These are phyloP conservation scores for Globisporangium abappressorium DNA, from an alignment of 352 stramenopile genomes.

Conservation along the genomic window DNA sequence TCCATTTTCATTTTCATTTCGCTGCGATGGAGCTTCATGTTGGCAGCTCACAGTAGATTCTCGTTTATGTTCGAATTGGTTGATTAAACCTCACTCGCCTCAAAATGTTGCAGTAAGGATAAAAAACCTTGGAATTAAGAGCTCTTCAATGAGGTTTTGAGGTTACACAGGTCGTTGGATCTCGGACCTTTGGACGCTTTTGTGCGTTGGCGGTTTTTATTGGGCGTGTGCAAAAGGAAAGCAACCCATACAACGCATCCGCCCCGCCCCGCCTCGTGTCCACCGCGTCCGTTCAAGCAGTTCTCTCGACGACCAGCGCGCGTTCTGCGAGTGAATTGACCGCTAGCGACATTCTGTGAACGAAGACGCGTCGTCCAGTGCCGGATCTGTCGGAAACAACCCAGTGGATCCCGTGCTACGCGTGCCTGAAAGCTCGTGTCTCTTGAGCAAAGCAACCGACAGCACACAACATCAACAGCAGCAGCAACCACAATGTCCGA, in stretches of 20 bases:
- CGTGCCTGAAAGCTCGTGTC: not conserved
- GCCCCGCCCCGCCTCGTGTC: not conserved
- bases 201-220: constrained; percentile 13
- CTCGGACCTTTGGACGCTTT: not conserved
- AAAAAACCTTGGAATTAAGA: not conserved
- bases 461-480: not conserved
- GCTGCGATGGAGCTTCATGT: too few relatives aligned
- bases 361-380: constrained; percentile 3
- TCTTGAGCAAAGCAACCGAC: not conserved
- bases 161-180: constrained; percentile 15
- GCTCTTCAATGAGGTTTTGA: constrained; percentile 18
- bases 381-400: not conserved
- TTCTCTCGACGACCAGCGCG: constrained; percentile 6
- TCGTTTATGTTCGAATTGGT: too few relatives aligned
- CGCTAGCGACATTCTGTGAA: not conserved
- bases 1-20: not conserved
- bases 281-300: not conserved
- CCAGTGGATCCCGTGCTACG: not conserved
- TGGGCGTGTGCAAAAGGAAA: constrained; percentile 7
- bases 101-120: not conserved
- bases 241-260: not conserved
- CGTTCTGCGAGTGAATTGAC: not conserved
- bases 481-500: constrained; percentile 44
- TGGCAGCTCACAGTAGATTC: too few relatives aligned
- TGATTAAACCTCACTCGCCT: not conserved